A percentile compares a stretch with the other conserved stretches of the same genome.
Conservation (phyloP, 2,329 filamentous ascomycete species). For the Colletotrichum theobromicola region DNA sequence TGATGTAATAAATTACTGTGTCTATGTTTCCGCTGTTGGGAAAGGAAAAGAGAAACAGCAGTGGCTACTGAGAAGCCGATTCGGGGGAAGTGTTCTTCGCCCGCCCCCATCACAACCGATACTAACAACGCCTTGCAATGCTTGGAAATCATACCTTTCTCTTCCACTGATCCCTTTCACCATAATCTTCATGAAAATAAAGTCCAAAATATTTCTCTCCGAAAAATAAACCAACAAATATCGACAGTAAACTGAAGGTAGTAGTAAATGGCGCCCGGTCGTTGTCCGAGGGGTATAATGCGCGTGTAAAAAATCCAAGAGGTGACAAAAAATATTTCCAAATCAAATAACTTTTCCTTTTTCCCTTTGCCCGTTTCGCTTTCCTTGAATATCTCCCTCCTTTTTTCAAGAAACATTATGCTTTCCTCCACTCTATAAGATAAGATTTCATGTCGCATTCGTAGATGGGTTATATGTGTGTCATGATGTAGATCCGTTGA, state of each 20-base stretch:
- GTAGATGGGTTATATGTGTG: background rate
- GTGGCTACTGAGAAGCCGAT: slow-evolving; percentile 2
- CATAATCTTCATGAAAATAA: background rate
- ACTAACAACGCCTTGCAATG: slow-evolving; percentile 11
- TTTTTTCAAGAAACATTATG: background rate
- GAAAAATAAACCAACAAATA: background rate
- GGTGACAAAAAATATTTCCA: background rate
- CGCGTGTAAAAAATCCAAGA: background rate
- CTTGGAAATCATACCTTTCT: background rate
- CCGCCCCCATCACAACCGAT: background rate
- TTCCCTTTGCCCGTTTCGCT: background rate
- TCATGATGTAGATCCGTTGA: background rate
- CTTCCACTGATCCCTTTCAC: background rate
- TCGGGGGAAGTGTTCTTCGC: background rate
- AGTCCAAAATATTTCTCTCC: background rate
- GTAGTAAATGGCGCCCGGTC: background rate
- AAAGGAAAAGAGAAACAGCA: background rate
- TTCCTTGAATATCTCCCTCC: background rate
- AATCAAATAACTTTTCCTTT: slow-evolving; percentile 7
- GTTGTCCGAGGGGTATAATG: slow-evolving; percentile 20
- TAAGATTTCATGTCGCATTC: background rate
- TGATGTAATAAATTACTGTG: background rate
- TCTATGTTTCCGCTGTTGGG: background rate
- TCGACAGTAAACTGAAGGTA: background rate
- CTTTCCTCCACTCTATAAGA: background rate